A percentile compares a stretch with the other conserved stretches of the same genome.
These are phyloP conservation scores for Sugiyamaella chiloensis DNA, from an alignment of 805 yeast genomes.

Conservation along the genomic window DNA sequence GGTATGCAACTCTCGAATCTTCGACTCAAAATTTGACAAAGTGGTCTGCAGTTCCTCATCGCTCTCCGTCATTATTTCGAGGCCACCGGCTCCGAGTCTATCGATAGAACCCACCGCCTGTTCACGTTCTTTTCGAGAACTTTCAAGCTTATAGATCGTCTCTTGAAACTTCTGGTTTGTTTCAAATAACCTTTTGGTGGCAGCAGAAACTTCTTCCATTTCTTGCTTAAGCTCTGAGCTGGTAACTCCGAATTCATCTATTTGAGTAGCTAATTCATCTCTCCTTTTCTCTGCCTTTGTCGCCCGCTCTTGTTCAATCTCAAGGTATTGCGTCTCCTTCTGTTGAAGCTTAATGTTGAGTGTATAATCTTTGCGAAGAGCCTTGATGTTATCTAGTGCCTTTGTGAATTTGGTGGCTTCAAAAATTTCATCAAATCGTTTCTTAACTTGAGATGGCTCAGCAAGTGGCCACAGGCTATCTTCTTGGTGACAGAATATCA, in stretches of 20 bases:
- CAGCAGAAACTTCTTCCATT: constrained; percentile 51
- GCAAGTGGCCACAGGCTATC: constrained; percentile 91
- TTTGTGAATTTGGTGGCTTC: constrained; percentile 93
- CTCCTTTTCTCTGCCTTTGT: constrained; percentile 51
- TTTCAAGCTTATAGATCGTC: constrained; percentile 60
- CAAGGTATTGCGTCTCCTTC: constrained; percentile 74
- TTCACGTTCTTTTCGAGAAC: constrained; percentile 46
- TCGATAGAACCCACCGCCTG: constrained; percentile 50
- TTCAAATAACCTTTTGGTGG: constrained; percentile 62
- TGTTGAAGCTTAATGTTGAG: constrained; percentile 71
- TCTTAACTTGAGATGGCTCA: constrained; percentile 84
- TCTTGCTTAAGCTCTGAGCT: constrained; percentile 48
- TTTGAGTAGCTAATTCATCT: constrained; percentile 40
- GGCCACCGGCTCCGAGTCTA: constrained; percentile 47
- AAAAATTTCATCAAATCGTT: constrained; percentile 92
- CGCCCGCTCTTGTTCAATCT: constrained; percentile 71
- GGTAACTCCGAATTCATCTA: constrained; percentile 46
- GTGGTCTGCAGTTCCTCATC: constrained; percentile 40
- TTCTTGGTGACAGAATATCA: constrained; percentile 95
- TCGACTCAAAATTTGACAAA: constrained; percentile 41
- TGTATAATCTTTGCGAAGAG: constrained; percentile 71
- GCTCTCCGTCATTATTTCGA: constrained; percentile 45
- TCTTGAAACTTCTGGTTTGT: constrained; percentile 80
- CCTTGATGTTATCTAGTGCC: constrained; percentile 76
- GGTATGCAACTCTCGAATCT: constrained; percentile 22